Evolutionary conservation across 2,329 filamentous ascomycete genomes (phyloP).

Genomic region (Fusarium verrucosum): DNA sequence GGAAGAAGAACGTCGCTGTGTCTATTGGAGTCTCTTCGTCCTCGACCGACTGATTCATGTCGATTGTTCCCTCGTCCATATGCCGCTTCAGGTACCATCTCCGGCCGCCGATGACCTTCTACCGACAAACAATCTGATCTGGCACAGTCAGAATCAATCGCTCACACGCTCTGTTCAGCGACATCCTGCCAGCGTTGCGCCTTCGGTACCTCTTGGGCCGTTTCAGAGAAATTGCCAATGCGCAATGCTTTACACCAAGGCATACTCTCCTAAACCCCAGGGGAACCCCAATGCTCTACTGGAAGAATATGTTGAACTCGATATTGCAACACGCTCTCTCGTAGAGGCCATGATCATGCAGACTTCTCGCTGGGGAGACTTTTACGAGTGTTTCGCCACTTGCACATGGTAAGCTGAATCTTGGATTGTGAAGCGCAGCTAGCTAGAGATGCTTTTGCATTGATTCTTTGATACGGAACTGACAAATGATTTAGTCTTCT

Average conservation of each 20-base stretch:
- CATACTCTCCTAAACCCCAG: constrained; percentile 38
- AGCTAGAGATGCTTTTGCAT: neutral
- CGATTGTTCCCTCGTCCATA: constrained; percentile 46
- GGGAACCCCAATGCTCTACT: constrained; percentile 35
- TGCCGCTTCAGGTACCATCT: constrained; percentile 49
- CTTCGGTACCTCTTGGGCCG: constrained; percentile 47
- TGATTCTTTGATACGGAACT: neutral
- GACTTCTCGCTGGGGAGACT: constrained; percentile 48
- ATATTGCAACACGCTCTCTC: constrained; percentile 45
- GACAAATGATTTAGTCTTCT: constrained; percentile 42
- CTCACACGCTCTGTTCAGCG: constrained; percentile 39
- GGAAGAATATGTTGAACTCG: constrained; percentile 47
- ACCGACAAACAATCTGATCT: constrained; percentile 49
- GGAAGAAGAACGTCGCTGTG: constrained; percentile 53
- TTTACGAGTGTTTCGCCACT: constrained; percentile 49
- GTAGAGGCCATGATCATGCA: constrained; percentile 50
- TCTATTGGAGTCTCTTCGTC: constrained; percentile 58
- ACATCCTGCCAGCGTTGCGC: constrained; percentile 43
- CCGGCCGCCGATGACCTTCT: constrained; percentile 50
- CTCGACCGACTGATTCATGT: constrained; percentile 53
- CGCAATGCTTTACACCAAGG: constrained; percentile 49
- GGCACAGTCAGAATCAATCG: constrained; percentile 41
- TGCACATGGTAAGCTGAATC: constrained; percentile 47
- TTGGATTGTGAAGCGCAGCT: neutral
- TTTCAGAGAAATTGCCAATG: constrained; percentile 51